Conservation (phyloP, 169 alveolate genomes). For the Perkinsus chesapeaki region DNA sequence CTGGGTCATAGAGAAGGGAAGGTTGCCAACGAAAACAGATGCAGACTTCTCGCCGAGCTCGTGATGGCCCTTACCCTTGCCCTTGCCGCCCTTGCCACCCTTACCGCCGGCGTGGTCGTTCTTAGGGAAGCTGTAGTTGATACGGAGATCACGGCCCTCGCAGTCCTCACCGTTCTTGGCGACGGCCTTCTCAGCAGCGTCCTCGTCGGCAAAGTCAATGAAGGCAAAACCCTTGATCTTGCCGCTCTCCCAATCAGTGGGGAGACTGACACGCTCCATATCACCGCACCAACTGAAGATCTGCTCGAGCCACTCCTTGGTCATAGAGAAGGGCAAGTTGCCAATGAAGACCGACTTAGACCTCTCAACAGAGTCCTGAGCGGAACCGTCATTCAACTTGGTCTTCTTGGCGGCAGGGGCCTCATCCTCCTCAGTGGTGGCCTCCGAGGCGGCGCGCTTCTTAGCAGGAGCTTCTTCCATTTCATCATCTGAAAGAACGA, state of each 20-base stretch:
- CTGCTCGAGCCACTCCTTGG: conserved; percentile 12
- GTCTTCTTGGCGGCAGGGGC: not conserved
- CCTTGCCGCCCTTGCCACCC: not conserved
- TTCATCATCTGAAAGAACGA: not conserved
- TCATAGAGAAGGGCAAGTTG: conserved; percentile 47
- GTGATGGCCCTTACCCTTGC: not conserved
- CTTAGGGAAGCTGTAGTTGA: not conserved
- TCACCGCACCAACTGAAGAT: conserved; percentile 11
- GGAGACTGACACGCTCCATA: conserved; percentile 9
- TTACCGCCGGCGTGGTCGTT: not conserved
- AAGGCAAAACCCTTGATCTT: conserved; percentile 7
- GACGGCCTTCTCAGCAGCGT: not conserved
- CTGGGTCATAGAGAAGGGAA: conserved; percentile 14
- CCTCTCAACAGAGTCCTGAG: not conserved
- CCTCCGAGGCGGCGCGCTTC: not conserved
- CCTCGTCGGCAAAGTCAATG: conserved; percentile 10
- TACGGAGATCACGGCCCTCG: not conserved
- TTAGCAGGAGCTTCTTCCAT: not conserved
- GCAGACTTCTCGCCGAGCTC: conserved; percentile 1
- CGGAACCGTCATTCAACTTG: not conserved
- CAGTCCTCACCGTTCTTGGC: conserved; percentile 1
- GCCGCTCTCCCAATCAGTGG: conserved; percentile 4
- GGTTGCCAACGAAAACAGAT: not conserved
- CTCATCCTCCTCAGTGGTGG: not conserved
- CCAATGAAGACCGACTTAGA: conserved; percentile 58